phyloP scores from a whole-genome alignment of 1,284 basidiomycete species.

The Ceratorhiza oryzae-sativae region DNA sequence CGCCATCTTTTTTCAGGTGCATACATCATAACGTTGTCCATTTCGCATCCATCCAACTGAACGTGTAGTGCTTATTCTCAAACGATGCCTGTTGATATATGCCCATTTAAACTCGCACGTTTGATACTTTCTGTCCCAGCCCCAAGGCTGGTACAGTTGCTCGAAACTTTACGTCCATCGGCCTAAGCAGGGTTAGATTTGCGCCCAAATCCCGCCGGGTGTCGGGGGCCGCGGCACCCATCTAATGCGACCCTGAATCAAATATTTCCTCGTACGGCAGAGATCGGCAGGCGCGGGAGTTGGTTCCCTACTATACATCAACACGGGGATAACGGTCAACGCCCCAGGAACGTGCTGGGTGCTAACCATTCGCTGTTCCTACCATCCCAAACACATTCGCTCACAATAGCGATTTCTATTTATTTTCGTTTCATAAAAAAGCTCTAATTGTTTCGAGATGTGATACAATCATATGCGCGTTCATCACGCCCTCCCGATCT shows the following conservation, averaged over 20 bases:
- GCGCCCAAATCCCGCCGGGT: not conserved
- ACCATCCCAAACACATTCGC: not conserved
- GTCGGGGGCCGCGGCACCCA: not conserved
- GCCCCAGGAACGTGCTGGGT: not conserved
- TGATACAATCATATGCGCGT: not conserved
- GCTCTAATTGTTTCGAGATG: not conserved
- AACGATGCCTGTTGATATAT: not conserved
- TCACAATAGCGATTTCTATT: not conserved
- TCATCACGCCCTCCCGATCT: slow-evolving; percentile 71
- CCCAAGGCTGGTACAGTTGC: no score
- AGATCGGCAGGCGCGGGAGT: not conserved
- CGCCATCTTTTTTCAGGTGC: no score
- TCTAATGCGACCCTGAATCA: not conserved
- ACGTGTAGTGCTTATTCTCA: no score
- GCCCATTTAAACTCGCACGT: no score
- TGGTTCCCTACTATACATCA: not conserved
- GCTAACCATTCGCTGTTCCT: not conserved
- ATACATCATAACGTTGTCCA: no score
- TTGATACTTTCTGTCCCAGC: no score
- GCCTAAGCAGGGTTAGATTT: not conserved
- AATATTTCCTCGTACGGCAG: not conserved
- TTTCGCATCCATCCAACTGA: no score
- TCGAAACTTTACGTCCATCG: not conserved
- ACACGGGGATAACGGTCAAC: not conserved
- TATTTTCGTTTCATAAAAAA: not conserved